phyloP scores from a whole-genome alignment of 768 basidiomycete species.

The Boletus rubescentipes region DNA sequence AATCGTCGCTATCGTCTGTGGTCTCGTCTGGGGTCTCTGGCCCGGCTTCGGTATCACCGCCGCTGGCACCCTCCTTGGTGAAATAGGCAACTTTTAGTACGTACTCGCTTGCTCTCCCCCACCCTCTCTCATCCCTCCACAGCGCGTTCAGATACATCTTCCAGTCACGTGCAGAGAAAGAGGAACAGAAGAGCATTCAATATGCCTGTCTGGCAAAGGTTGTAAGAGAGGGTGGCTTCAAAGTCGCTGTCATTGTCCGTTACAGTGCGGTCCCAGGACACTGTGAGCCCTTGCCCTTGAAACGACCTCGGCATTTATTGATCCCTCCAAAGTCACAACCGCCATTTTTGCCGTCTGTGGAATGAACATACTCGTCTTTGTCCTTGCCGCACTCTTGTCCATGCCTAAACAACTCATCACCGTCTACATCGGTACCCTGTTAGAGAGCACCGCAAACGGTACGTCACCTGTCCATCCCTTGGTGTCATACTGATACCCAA shows the following conservation, averaged over 20 bases:
- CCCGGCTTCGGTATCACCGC: slow-evolving; percentile 83
- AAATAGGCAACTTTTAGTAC: slow-evolving; percentile 86
- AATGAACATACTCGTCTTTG: slow-evolving; percentile 77
- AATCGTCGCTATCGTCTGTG: slow-evolving; percentile 85
- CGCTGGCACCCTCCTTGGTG: slow-evolving; percentile 81
- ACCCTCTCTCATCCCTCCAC: slow-evolving; percentile 13
- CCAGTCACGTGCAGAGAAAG: slow-evolving; percentile 68
- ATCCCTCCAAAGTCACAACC: slow-evolving; percentile 63
- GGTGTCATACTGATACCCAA: slow-evolving; percentile 2
- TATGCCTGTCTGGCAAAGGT: slow-evolving; percentile 66
- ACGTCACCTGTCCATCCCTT: neutral
- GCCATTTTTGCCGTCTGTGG: slow-evolving; percentile 89
- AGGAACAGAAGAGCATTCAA: slow-evolving; percentile 55
- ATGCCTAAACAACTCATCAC: slow-evolving; percentile 90
- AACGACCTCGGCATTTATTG: slow-evolving; percentile 1
- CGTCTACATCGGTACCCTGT: slow-evolving; percentile 84
- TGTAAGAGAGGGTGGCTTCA: slow-evolving; percentile 87
- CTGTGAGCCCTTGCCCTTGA: slow-evolving; percentile 47
- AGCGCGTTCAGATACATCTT: slow-evolving; percentile 87
- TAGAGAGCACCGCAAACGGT: slow-evolving; percentile 48
- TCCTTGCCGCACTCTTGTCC: slow-evolving; percentile 76
- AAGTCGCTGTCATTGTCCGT: slow-evolving; percentile 73
- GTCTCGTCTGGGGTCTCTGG: slow-evolving; percentile 89
- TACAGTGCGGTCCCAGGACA: slow-evolving; percentile 86
- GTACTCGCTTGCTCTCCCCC: slow-evolving; percentile 26